Percentiles rank a stretch among this genome's conserved stretches.
These are phyloP conservation scores for Botrytis cinerea DNA, from an alignment of 2,329 filamentous ascomycete genomes.

Conservation along the genomic window DNA sequence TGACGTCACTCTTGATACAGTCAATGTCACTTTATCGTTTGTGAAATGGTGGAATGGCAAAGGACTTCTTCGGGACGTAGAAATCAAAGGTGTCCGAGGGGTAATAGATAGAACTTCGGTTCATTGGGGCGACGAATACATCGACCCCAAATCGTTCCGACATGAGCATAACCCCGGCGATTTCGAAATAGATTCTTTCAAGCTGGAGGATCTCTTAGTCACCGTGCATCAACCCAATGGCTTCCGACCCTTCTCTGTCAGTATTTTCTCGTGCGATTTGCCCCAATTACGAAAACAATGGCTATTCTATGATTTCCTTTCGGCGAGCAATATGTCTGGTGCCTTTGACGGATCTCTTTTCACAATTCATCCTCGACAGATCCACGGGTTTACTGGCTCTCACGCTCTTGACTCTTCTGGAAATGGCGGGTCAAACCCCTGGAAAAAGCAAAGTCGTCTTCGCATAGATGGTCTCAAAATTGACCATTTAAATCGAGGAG, in stretches of 20 bases:
- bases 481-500: conserved; percentile 91
- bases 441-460: conserved; percentile 94
- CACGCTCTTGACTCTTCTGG: conserved; percentile 54
- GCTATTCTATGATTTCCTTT: conserved; percentile 96
- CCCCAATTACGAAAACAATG: conserved; percentile 92
- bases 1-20: conserved; percentile 89
- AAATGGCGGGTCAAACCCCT: conserved; percentile 67
- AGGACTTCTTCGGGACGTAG: conserved; percentile 85
- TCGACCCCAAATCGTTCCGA: conserved; percentile 84
- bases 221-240: conserved; percentile 87
- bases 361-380: conserved; percentile 92
- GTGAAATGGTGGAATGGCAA: conserved; percentile 99
- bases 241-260: conserved; percentile 93
- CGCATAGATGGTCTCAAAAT: conserved; percentile 93
- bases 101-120: conserved; percentile 90
- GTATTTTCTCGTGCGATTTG: conserved; percentile 93
- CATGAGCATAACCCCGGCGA: conserved; percentile 88
- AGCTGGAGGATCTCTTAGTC: conserved; percentile 88
- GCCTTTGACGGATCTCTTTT: conserved; percentile 95
- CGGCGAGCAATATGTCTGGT: conserved; percentile 93
- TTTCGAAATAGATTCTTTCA: conserved; percentile 97
- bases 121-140: conserved; percentile 64
- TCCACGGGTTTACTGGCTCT: conserved; percentile 73
- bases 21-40: conserved; percentile 95
- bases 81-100: conserved; percentile 89